phyloP scores from a whole-genome alignment of 768 basidiomycete species.

The Lyophyllum semitale region DNA sequence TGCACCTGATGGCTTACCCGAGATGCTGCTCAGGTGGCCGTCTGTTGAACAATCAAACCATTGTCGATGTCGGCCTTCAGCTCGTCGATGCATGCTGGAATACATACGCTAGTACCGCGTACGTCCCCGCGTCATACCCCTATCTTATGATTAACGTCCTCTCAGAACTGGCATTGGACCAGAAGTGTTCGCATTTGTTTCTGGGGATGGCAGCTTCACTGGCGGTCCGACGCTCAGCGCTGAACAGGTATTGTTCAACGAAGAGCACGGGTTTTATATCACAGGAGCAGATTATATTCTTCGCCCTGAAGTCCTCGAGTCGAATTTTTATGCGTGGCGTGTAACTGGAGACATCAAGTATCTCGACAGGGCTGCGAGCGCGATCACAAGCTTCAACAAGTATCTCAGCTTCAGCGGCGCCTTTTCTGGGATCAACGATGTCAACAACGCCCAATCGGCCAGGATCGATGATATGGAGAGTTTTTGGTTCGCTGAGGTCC shows the following conservation, averaged over 20 bases:
- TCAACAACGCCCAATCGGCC: conserved; percentile 43
- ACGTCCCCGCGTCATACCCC: conserved; percentile 22
- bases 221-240: conserved; percentile 38
- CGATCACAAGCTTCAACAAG: conserved; percentile 59
- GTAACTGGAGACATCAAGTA: conserved; percentile 71
- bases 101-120: conserved; percentile 74
- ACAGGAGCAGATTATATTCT: conserved; percentile 55
- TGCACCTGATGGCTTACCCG: background rate
- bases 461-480: conserved; percentile 65
- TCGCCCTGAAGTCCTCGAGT: conserved; percentile 79
- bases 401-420: conserved; percentile 43
- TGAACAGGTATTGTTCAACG: conserved; percentile 51
- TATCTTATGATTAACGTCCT: background rate
- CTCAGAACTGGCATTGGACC: conserved; percentile 77
- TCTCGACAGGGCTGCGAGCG: conserved; percentile 60
- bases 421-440: conserved; percentile 59
- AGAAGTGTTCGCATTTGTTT: conserved; percentile 63
- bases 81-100: conserved; percentile 79
- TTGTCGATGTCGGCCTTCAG: conserved; percentile 62
- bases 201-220: conserved; percentile 62
- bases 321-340: conserved; percentile 81
- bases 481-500: conserved; percentile 73
- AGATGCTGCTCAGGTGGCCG: conserved; percentile 51
- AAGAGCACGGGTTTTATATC: conserved; percentile 67
- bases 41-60: conserved; percentile 69